These are phyloP conservation scores for Eucalyptus cloeziana DNA, from an alignment of 345 rosid species.

Conservation along the genomic window DNA sequence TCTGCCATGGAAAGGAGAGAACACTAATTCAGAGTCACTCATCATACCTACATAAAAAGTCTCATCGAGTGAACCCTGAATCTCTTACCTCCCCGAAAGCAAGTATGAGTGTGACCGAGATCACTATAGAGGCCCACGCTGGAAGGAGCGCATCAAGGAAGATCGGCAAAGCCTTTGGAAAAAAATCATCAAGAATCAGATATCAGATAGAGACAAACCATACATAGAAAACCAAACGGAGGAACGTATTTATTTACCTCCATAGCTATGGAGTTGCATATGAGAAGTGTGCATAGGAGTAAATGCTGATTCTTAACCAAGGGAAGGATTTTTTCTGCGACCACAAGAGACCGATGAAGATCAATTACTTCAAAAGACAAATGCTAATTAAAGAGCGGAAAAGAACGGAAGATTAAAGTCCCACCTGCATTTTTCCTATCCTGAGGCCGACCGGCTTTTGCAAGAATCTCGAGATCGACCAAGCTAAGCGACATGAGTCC, in stretches of 20 bases:
- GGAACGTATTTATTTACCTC: slow-evolving; percentile 32
- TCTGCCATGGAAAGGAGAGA: slow-evolving; percentile 27
- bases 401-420: neutral
- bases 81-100: slow-evolving; percentile 77
- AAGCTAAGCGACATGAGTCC: slow-evolving; percentile 91
- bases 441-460: slow-evolving; percentile 63
- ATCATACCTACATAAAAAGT: neutral
- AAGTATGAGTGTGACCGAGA: slow-evolving; percentile 81
- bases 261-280: slow-evolving; percentile 83
- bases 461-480: slow-evolving; percentile 78
- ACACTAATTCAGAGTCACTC: neutral
- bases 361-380: neutral
- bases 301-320: slow-evolving; percentile 76
- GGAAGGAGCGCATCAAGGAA: slow-evolving; percentile 78
- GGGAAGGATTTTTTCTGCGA: slow-evolving; percentile 71
- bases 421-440: slow-evolving; percentile 67
- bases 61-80: neutral
- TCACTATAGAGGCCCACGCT: slow-evolving; percentile 72
- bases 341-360: neutral
- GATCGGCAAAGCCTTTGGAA: slow-evolving; percentile 56
- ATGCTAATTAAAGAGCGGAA: neutral
- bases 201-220: neutral
- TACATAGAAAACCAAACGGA: neutral
- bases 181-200: neutral
- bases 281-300: slow-evolving; percentile 73